A percentile compares a stretch with the other conserved stretches of the same genome.
These are phyloP conservation scores for Hirschioporus abietinus DNA, from an alignment of 768 basidiomycete species.

Conservation along the genomic window DNA sequence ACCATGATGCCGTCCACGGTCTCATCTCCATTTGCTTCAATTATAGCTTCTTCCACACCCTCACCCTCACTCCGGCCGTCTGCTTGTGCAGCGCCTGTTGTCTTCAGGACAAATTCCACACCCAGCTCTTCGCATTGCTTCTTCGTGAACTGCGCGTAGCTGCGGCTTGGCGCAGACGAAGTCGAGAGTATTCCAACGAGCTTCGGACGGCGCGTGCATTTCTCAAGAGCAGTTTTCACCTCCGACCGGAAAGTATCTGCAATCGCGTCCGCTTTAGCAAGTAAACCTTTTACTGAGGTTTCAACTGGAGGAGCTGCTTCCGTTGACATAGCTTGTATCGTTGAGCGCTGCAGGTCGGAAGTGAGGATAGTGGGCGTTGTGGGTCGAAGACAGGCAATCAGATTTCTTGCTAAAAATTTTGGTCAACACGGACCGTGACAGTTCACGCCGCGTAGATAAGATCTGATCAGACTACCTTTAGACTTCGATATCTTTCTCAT, in stretches of 20 bases:
- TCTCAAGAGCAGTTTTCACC: constrained; percentile 44
- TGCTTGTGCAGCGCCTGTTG: constrained; percentile 58
- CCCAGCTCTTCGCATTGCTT: constrained; percentile 89
- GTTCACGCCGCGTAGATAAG: not conserved
- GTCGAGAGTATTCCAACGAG: constrained; percentile 92
- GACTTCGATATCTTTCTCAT: not conserved
- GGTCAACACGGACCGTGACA: not conserved
- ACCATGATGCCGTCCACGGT: constrained; percentile 95
- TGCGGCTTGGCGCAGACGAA: constrained; percentile 68
- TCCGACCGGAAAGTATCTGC: constrained; percentile 68
- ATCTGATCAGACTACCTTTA: not conserved
- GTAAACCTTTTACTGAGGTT: constrained; percentile 56
- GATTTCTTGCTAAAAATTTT: not conserved
- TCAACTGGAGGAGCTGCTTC: constrained; percentile 8
- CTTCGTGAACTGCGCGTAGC: constrained; percentile 86
- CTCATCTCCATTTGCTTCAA: constrained; percentile 88
- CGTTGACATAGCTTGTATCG: not conserved
- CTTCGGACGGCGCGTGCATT: constrained; percentile 47
- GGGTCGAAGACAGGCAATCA: not conserved
- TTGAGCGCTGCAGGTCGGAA: not conserved
- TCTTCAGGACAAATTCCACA: constrained; percentile 77
- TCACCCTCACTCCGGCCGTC: constrained; percentile 62
- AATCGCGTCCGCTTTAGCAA: constrained; percentile 75
- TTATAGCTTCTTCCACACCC: constrained; percentile 93
- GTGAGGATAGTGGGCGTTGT: constrained; percentile 19